Evolutionary conservation across 2,329 filamentous ascomycete species (phyloP).

Genomic region (Colletotrichum sp.): DNA sequence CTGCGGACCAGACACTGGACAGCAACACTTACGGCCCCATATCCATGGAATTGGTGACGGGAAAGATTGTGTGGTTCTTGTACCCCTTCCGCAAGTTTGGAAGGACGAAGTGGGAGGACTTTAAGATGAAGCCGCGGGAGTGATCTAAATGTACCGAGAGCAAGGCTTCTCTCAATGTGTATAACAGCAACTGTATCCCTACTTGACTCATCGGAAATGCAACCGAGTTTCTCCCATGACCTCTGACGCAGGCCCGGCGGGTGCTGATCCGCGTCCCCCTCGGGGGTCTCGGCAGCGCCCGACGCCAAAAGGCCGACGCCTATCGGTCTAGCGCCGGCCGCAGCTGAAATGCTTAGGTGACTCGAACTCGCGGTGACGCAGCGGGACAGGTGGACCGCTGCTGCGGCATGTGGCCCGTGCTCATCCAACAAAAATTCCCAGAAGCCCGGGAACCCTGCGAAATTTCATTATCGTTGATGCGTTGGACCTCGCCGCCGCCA

Average conservation of each 20-base stretch:
- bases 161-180: background rate
- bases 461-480: conserved; percentile 17
- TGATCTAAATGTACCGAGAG: background rate
- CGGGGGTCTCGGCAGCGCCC: background rate
- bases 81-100: conserved; percentile 69
- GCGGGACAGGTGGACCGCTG: conserved; percentile 5
- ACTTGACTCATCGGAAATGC: background rate
- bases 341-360: background rate
- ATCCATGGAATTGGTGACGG: conserved; percentile 75
- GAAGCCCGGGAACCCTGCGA: conserved; percentile 13
- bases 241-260: background rate
- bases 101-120: conserved; percentile 62
- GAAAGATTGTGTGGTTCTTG: conserved; percentile 74
- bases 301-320: background rate
- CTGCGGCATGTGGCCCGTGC: conserved; percentile 4
- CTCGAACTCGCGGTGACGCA: conserved; percentile 7
- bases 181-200: background rate
- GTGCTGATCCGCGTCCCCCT: background rate
- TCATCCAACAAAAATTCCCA: conserved; percentile 17
- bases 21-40: conserved; percentile 92
- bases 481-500: conserved; percentile 19
- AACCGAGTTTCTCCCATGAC: background rate
- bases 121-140: conserved; percentile 32
- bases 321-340: background rate
- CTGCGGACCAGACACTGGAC: conserved; percentile 72